Base-by-base conservation (phyloP, 805 yeast species). In the Yamadazyma takamatsuzukensis region DNA sequence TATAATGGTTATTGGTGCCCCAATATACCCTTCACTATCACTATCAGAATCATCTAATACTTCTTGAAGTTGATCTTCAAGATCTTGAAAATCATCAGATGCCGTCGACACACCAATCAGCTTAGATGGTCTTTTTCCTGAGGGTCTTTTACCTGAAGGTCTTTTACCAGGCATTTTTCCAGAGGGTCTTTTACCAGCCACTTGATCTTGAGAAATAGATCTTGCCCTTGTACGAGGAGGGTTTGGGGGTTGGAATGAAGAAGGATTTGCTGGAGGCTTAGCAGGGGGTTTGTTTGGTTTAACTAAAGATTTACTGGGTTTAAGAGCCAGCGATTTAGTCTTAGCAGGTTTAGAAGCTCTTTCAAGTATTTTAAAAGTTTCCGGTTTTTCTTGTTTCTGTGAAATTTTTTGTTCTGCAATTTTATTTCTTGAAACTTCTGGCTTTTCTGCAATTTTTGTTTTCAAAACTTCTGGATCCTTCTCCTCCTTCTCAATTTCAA, bases 31-130 rank as follows among this genome's bases (percentile, higher is more conserved):
- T 19, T 34, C 39, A 23, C 41, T 36, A 11, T 27, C 34, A 15
- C 27, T 21, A n/a, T 34, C 38, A 24, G 37, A 34, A 30, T 54
- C 57, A 21, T 53, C 69, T 24, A 66, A 44, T 5, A 64, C 70
- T 40, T 66, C 69, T 33, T 64, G 57, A 22, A 66, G 44, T 37
- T 66, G 67, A 35, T 63, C 64, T 32, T 66, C 72, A 27, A 66
- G 52, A 40, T 65, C 71, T 25, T 59, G 59, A 37, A 66, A 66
- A 18, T 65, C 71, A 44, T 66, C 70, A 39, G 51, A 42, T 13
- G 55, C 64, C n/a, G 29, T 32, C 4, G 27, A 13, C 16, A 25
- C 21, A 3, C 23, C 13, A 18, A 8, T 15, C 17, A 24, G 27
- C 4, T 4, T 24, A 6, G 34, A 12, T 17, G n/a, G 15, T 18